phyloP scores from a whole-genome alignment of 225 moss, liverwort and hornwort species.

The Pleurozium schreberi region DNA sequence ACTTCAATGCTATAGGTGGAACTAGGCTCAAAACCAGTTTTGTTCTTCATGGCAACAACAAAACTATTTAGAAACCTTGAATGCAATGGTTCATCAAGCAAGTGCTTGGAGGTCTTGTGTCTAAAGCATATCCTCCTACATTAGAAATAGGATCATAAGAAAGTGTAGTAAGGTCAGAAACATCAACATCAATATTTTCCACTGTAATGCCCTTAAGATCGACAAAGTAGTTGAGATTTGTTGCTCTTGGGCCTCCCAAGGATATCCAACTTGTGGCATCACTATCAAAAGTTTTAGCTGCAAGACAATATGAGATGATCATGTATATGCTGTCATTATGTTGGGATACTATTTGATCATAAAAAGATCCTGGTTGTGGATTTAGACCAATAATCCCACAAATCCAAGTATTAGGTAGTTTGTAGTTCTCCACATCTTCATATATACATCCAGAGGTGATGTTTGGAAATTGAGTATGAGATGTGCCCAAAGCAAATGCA shows the following conservation, averaged over 20 bases:
- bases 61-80: background rate
- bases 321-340: background rate
- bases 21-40: background rate
- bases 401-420: background rate
- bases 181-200: background rate
- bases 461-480: background rate
- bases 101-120: background rate
- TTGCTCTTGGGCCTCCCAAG: background rate
- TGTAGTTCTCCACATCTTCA: fast-evolving
- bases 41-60: background rate
- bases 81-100: background rate
- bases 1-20: background rate
- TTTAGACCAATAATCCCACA: background rate
- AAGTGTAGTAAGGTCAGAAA: background rate
- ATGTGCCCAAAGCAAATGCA: background rate
- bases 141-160: background rate
- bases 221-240: background rate
- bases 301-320: background rate
- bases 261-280: background rate
- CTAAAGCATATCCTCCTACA: fast-evolving
- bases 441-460: background rate
- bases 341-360: background rate
- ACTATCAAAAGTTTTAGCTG: background rate
- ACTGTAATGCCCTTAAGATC: background rate
- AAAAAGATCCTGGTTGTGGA: background rate